phyloP scores from a whole-genome alignment of 352 stramenopile genomes.

The Aphanomyces cochlioides region DNA sequence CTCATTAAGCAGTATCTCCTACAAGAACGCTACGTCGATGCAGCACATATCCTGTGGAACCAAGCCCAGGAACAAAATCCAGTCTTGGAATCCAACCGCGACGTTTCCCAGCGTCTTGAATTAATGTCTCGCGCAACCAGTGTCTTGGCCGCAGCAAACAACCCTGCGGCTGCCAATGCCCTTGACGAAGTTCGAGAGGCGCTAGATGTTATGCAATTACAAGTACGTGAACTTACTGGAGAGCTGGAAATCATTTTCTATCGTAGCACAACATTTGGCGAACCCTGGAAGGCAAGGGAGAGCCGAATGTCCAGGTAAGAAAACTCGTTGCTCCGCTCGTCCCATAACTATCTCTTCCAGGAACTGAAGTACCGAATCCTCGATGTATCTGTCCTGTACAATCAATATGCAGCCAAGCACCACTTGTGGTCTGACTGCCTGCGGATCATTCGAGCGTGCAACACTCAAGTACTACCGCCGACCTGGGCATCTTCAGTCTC shows the following conservation, averaged over 20 bases:
- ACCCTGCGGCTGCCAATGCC: constrained; percentile 49
- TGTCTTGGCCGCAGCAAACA: constrained; percentile 31
- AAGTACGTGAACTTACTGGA: constrained; percentile 38
- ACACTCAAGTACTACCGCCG: constrained; percentile 58
- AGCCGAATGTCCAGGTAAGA: constrained; percentile 46
- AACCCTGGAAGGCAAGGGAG: constrained; percentile 57
- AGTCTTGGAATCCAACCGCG: constrained; percentile 30
- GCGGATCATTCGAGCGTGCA: constrained; percentile 80
- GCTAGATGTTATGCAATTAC: constrained; percentile 75
- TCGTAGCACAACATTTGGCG: constrained; percentile 52
- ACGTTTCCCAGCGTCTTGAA: constrained; percentile 13
- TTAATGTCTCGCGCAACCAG: constrained; percentile 38
- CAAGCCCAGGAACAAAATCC: constrained; percentile 47
- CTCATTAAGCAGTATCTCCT: constrained; percentile 86
- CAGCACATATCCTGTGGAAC: constrained; percentile 79
- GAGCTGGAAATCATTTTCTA: not conserved
- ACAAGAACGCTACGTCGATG: constrained; percentile 77
- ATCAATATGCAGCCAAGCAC: constrained; percentile 81
- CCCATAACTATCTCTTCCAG: constrained; percentile 41
- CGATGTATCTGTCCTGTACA: constrained; percentile 79
- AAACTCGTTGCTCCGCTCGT: constrained; percentile 32
- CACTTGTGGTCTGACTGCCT: constrained; percentile 84
- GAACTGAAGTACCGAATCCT: constrained; percentile 69
- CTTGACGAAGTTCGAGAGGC: constrained; percentile 78
- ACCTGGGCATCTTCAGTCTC: constrained; percentile 37